Evolutionary conservation across 805 yeast species (phyloP).

Genomic region (Candida nanaspora): DNA sequence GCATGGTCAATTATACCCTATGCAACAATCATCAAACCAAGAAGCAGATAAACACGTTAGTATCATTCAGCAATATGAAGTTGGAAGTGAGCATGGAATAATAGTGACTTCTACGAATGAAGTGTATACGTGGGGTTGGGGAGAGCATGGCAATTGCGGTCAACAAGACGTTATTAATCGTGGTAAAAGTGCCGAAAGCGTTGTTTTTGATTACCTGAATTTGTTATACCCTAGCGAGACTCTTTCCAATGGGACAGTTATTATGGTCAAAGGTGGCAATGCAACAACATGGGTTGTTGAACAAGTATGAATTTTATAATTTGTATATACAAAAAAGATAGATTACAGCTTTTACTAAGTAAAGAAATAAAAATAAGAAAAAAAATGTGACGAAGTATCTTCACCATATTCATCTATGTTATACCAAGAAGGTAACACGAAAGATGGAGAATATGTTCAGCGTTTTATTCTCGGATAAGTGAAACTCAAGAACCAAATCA

Average conservation of each 20-base stretch:
- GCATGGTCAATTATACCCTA: constrained; percentile 55
- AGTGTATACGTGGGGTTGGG: constrained; percentile 94
- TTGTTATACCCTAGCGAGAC: constrained; percentile 17
- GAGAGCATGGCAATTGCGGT: constrained; percentile 97
- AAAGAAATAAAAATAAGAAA: not conserved
- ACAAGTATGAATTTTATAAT: not conserved
- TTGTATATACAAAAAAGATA: not conserved
- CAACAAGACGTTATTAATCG: constrained; percentile 8
- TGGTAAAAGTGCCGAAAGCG: constrained; percentile 18
- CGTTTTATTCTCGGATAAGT: constrained; percentile 57
- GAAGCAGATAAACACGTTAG: too few species aligned
- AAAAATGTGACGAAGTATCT: constrained; percentile 65
- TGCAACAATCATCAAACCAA: constrained; percentile 3
- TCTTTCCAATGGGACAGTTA: constrained; percentile 14
- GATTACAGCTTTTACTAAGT: too few species aligned
- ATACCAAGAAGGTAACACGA: constrained; percentile 22
- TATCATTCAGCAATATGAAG: too few species aligned
- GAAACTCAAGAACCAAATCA: not conserved
- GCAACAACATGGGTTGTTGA: constrained; percentile 57
- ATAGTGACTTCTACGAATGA: constrained; percentile 20
- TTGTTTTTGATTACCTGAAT: constrained; percentile 32
- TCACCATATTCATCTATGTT: constrained; percentile 69
- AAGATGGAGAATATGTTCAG: constrained; percentile 81
- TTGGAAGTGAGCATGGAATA: constrained; percentile 89
- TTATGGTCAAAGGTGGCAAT: constrained; percentile 49